Evolutionary conservation across 495 filamentous ascomycete species (phyloP), one percentile per base, ranked within the genome.

Genomic region (Penicillium robsamsonii): DNA sequence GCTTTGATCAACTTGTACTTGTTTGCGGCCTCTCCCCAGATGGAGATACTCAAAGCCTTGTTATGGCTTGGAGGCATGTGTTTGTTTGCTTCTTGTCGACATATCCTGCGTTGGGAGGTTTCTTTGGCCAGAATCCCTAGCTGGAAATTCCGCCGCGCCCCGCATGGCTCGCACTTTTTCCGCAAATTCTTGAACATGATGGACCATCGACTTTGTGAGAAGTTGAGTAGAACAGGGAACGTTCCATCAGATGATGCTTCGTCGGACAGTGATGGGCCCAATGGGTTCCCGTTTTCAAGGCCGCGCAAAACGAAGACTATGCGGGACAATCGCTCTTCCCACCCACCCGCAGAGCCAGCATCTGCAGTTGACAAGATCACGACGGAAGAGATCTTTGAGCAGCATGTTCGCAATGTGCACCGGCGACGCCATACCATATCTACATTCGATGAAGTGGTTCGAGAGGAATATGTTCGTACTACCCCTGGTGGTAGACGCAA

Each of bases 41-140:
- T 84, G 7, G 74, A 88, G 30, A 95, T 97, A 45, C 71, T 97
- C 6, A 88, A 89, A 68, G 82, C 86, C 9, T 66, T 96, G 29
- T 76, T 97, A 7, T 97, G 94, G 92, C 79, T 90, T 35, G 95
- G 95, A 25, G 92, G 92, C 27, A 68, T 97, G 46, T 80, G 81
- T 47, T 62, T 96, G 17, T 86, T 96, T 46, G 74, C 91, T 18
- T 76, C 81, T 13, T 96, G 89, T 67, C 79, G 80, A 38, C 82
- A 86, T 46, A 80, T 93, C 15, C 83, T 97, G n/a, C 83, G 78
- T 67, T 96, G 90, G 90, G 90, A 87, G 35, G 86, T 97, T 15
- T 78, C 87, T 47, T 73, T 98, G 41, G 92, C 93, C 17, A 78
- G 95, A 40, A 89, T 98, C 35, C 94, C 94, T 2, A 89, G 82